Percentiles rank a stretch among this genome's conserved stretches.
Evolutionary conservation across 1,284 basidiomycete species (phyloP).

Genomic region (Neonothopanus nambi): DNA sequence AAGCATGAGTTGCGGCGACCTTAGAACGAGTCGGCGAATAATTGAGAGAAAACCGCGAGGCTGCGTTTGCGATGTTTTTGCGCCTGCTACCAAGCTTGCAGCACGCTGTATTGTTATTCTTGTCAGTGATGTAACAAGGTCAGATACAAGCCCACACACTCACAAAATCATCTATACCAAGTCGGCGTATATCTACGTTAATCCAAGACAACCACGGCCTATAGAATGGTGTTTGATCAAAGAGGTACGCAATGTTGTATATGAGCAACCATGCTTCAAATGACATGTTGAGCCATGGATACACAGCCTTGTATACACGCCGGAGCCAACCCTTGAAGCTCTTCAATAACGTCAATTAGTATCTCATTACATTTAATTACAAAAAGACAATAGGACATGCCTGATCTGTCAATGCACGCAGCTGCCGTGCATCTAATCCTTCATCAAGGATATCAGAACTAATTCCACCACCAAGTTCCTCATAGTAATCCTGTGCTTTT

Average conservation of each 20-base stretch:
- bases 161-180: slow-evolving; percentile 77
- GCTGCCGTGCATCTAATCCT: slow-evolving; percentile 41
- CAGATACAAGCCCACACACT: slow-evolving; percentile 27
- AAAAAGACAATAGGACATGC: slow-evolving; percentile 33
- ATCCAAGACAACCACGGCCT: slow-evolving; percentile 91
- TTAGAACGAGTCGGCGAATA: slow-evolving; percentile 46
- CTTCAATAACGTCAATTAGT: slow-evolving; percentile 22
- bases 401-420: slow-evolving; percentile 48
- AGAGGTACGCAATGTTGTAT: slow-evolving; percentile 90
- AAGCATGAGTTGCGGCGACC: slow-evolving; percentile 62
- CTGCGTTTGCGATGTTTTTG: slow-evolving; percentile 27
- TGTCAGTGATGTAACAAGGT: slow-evolving; percentile 8
- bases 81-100: slow-evolving; percentile 37
- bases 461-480: slow-evolving; percentile 83
- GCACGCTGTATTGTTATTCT: slow-evolving; percentile 41
- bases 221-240: slow-evolving; percentile 85
- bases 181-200: slow-evolving; percentile 78
- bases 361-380: too few species aligned
- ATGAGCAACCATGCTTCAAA: slow-evolving; percentile 83
- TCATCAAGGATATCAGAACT: slow-evolving; percentile 68
- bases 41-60: slow-evolving; percentile 37
- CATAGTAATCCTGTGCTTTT: slow-evolving; percentile 89
- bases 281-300: slow-evolving; percentile 79
- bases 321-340: slow-evolving; percentile 49
- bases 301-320: slow-evolving; percentile 65